These are phyloP conservation scores for Exophiala sp. DNA, from an alignment of 2,329 filamentous ascomycete species.

Conservation along the genomic window DNA sequence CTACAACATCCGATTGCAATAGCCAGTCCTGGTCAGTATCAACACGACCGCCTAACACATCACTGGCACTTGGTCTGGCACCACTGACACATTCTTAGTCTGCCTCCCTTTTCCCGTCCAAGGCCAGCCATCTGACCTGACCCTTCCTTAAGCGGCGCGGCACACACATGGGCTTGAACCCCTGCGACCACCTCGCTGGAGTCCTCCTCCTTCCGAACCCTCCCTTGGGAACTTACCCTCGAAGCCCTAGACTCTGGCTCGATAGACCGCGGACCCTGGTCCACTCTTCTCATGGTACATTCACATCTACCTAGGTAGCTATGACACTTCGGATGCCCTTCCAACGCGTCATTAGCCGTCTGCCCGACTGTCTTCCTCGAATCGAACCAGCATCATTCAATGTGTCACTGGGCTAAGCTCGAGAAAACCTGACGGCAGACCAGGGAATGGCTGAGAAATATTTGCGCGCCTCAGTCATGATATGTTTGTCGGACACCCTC, in stretches of 20 bases:
- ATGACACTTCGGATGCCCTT: conserved; percentile 1
- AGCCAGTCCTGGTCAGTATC: background rate
- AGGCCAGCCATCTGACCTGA: background rate
- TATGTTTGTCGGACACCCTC: background rate
- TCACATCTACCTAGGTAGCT: too few species aligned
- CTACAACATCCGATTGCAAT: background rate
- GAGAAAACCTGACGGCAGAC: background rate
- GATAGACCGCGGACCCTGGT: background rate
- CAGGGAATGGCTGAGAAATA: background rate
- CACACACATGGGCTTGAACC: background rate
- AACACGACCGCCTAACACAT: background rate
- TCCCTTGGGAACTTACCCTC: background rate
- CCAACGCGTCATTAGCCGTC: conserved; percentile 9
- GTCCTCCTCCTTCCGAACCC: background rate
- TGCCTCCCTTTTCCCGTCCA: background rate
- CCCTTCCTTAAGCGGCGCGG: conserved; percentile 1
- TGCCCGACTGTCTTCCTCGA: conserved; percentile 1
- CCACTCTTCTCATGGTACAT: background rate
- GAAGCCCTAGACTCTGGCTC: background rate
- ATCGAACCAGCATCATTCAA: background rate
- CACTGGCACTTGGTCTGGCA: background rate
- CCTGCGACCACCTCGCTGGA: background rate
- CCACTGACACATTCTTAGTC: conserved; percentile 1
- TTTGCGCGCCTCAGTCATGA: background rate
- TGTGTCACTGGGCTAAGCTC: background rate